Evolutionary conservation across 1,284 basidiomycete genomes (phyloP), one percentile per base, ranked within the genome.

Genomic region (Earliella scabrosa): DNA sequence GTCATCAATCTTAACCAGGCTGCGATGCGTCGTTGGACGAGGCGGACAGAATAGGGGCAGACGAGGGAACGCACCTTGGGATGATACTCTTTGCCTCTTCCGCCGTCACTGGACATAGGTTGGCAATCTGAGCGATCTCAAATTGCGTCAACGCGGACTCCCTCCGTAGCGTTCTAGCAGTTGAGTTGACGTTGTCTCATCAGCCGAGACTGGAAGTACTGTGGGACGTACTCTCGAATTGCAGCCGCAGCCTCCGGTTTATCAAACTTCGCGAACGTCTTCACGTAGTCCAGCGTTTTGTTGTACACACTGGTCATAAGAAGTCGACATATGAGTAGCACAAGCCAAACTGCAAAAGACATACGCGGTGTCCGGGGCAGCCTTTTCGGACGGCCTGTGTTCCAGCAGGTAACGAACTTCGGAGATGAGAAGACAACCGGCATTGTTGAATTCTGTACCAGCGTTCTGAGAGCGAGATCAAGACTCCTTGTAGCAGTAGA

Each of bases 81-180:
- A 97, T 81, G 51, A 95, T 82, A 65, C 92, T 94, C 76, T 95
- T 96, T 16, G 95, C 90, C 71, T 97, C 95, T 62, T 97, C 95
- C 3, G 92, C 84, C 60, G 89, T 87, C 38, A 87, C 91, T 14
- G 95, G 93, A 67, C 92, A 93, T 52, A 97, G 73, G 67, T 96
- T 96, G 21, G 93, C 93, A 43, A 97, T 89, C 68, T 97, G 94
- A 2, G 93, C 94, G 20, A 92, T 92, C 76, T 97, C 95, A 66
- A 96, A 97, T 64, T 92, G 92, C 0, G 92, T 92, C 41, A 97
- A 71, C 7, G 83, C 84, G 0, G 89, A 82, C 63, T 92, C 90
- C 62, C 90, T 78, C 58, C 87, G 80, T 8, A 93, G 73, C 3
- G 90, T 91, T 64, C 90, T 90, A 16, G 40, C 3, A 13, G 16